These are phyloP conservation scores for Mucor indicus DNA, from an alignment of 371 early-diverging fungal species.

Conservation along the genomic window DNA sequence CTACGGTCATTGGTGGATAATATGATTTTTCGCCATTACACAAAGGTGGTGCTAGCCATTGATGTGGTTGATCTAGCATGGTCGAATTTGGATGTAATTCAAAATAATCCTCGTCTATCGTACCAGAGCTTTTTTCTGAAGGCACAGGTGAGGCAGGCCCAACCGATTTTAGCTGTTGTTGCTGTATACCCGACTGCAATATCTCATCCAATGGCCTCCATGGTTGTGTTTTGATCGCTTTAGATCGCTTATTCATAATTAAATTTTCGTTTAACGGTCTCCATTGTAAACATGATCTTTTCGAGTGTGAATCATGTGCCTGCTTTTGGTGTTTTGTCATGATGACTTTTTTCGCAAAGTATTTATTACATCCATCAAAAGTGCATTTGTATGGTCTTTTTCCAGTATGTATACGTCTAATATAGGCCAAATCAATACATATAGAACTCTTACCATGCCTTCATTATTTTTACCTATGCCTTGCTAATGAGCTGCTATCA, in stretches of 20 bases:
- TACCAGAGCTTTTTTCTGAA: slow-evolving; percentile 13
- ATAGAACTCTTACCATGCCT: too few relatives aligned
- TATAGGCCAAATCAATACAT: slow-evolving; percentile 5
- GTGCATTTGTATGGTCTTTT: slow-evolving; percentile 63
- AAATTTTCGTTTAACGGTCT: slow-evolving; percentile 19
- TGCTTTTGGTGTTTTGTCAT: slow-evolving; percentile 21
- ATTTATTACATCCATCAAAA: slow-evolving; percentile 38
- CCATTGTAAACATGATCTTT: slow-evolving; percentile 17
- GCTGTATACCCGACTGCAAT: slow-evolving; percentile 9
- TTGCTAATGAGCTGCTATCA: slow-evolving; percentile 41
- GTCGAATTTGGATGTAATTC: too few relatives aligned
- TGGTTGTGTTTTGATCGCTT: not conserved
- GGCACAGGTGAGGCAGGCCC: slow-evolving; percentile 12
- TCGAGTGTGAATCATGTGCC: slow-evolving; percentile 13
- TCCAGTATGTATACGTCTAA: slow-evolving; percentile 66
- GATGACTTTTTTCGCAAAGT: slow-evolving; percentile 19
- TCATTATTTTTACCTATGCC: slow-evolving; percentile 25
- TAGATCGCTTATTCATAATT: not conserved
- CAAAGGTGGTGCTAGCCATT: slow-evolving; percentile 8
- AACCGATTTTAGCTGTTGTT: not conserved
- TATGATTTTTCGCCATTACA: slow-evolving; percentile 9
- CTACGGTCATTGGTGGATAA: slow-evolving; percentile 1
- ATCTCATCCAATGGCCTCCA: slow-evolving; percentile 18
- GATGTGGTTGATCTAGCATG: slow-evolving; percentile 2
- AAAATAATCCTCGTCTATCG: slow-evolving; percentile 19